These are phyloP conservation scores for Saccharomycopsis crataegensis DNA, from an alignment of 1,139 yeast genomes.

Conservation along the genomic window DNA sequence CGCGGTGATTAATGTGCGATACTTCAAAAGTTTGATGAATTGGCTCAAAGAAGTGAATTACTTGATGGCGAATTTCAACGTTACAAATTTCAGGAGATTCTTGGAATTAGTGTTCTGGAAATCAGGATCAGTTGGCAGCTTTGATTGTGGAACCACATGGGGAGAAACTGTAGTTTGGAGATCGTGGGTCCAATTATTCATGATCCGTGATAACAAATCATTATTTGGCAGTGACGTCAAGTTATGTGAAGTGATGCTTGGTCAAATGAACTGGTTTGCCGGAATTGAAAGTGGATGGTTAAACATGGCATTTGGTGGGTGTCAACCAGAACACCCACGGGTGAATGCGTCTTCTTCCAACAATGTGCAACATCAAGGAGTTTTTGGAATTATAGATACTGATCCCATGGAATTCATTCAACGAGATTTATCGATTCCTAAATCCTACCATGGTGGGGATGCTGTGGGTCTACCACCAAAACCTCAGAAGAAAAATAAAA, in stretches of 20 bases:
- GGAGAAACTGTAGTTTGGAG: too few relatives aligned
- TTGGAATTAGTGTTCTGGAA: background rate
- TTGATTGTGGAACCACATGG: too few relatives aligned
- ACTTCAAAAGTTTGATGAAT: slow-evolving; percentile 30
- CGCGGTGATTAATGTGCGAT: slow-evolving; percentile 26
- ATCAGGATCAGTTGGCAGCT: background rate
- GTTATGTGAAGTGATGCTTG: too few relatives aligned
- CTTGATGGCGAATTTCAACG: slow-evolving; percentile 28
- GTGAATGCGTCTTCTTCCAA: slow-evolving; percentile 19
- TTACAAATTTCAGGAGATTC: slow-evolving; percentile 11
- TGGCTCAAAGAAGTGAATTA: slow-evolving; percentile 33
- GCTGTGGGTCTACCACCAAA: too few relatives aligned
- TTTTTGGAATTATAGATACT: background rate
- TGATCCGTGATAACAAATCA: slow-evolving; percentile 53
- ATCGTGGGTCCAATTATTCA: slow-evolving; percentile 29
- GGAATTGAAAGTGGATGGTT: too few relatives aligned
- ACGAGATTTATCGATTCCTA: too few relatives aligned
- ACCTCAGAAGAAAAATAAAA: too few relatives aligned
- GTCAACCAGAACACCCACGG: too few relatives aligned
- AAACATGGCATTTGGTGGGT: too few relatives aligned
- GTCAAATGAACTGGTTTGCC: too few relatives aligned
- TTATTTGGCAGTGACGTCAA: slow-evolving; percentile 31
- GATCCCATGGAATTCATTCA: background rate
- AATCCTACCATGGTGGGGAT: too few relatives aligned
- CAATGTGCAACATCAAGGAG: background rate